phyloP scores from a whole-genome alignment of 225 moss, liverwort and hornwort genomes.

The Rhytidiadelphus loreus region DNA sequence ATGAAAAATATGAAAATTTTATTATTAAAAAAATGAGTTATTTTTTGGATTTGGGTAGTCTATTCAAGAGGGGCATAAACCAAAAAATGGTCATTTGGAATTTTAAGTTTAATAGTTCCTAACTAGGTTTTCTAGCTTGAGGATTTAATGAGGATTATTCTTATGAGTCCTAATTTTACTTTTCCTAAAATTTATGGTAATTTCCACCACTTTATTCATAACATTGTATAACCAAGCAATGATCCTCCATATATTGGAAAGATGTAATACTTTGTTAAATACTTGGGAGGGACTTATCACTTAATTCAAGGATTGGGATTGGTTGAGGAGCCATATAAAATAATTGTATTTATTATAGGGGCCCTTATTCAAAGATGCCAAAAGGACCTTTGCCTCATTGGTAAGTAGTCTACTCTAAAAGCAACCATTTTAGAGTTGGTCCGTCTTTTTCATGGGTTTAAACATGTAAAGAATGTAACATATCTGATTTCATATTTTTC shows the following conservation, averaged over 20 bases:
- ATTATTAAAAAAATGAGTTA: not conserved
- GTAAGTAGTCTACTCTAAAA: too few species aligned
- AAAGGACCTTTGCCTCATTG: not conserved
- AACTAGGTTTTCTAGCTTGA: not conserved
- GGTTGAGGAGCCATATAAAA: not conserved
- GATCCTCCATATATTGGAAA: accelerated
- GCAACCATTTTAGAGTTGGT: too few species aligned
- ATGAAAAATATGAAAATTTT: not conserved
- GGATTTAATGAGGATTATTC: not conserved
- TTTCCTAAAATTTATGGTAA: not conserved
- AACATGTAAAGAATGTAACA: too few species aligned
- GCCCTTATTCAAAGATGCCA: not conserved
- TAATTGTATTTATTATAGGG: accelerated
- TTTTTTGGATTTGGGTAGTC: not conserved
- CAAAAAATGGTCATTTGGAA: not conserved
- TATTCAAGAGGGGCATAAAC: accelerated
- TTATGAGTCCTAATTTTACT: accelerated
- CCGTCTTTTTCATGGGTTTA: too few species aligned
- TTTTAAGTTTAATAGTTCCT: not conserved
- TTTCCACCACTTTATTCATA: not conserved
- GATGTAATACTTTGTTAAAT: too few species aligned
- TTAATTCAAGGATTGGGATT: accelerated
- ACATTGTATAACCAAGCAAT: too few species aligned
- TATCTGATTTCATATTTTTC: too few species aligned
- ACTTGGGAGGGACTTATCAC: accelerated